phyloP scores from a whole-genome alignment of 176 grass and related monocot genomes.

The Carex myosuroides region DNA sequence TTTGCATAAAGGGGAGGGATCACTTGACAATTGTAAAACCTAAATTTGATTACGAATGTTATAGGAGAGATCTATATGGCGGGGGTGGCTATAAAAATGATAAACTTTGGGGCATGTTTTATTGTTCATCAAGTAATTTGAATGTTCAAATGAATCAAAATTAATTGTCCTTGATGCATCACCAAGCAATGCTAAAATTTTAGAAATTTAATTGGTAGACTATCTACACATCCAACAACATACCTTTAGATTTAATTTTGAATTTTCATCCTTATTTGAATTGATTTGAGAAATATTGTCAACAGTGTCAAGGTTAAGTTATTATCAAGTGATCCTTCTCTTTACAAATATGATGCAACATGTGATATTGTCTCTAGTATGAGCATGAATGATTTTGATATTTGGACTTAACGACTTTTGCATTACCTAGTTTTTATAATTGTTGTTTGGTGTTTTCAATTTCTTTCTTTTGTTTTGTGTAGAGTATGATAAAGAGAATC shows the following conservation, averaged over 20 bases:
- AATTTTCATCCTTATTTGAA: neutral
- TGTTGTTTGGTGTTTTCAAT: neutral
- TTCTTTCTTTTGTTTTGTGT: conserved; percentile 24
- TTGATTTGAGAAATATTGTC: neutral
- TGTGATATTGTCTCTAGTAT: neutral
- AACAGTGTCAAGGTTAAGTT: neutral
- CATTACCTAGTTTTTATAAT: neutral
- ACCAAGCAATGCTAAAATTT: neutral
- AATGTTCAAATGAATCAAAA: neutral
- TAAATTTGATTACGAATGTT: neutral
- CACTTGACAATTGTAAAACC: neutral
- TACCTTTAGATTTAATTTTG: neutral
- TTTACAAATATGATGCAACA: neutral
- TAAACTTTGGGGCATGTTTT: neutral
- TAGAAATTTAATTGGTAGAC: neutral
- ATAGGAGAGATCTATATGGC: neutral
- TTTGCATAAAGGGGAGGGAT: neutral
- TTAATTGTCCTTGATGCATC: neutral
- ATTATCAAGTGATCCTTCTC: neutral
- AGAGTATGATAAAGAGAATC: conserved; percentile 81
- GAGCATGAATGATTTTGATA: neutral
- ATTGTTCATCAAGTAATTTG: neutral
- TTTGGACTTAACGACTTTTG: neutral
- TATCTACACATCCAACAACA: neutral
- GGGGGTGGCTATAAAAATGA: neutral